These are phyloP conservation scores for Corylus heterophylla DNA, from an alignment of 306 rosid genomes.

Conservation along the genomic window DNA sequence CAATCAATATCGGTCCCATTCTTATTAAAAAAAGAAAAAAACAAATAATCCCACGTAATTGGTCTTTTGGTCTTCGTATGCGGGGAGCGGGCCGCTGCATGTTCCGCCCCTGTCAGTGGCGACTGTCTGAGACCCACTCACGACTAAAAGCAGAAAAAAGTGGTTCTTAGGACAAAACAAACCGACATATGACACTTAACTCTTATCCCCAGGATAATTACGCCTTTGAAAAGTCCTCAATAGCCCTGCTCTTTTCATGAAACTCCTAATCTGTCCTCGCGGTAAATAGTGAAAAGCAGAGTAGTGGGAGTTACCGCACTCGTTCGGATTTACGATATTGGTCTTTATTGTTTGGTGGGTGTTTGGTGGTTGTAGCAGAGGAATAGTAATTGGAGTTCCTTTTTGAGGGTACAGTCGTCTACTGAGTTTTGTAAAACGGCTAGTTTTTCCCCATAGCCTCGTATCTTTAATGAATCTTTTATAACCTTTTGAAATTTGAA, in stretches of 20 bases:
- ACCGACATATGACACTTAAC: slow-evolving; percentile 24
- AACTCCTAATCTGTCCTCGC: not conserved
- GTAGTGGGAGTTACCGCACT: not conserved
- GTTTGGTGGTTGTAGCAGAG: not conserved
- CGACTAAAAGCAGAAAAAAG: not conserved
- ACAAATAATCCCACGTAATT: not conserved
- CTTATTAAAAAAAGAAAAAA: too few species aligned
- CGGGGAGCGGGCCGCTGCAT: not conserved
- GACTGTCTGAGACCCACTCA: not conserved
- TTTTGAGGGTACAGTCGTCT: not conserved
- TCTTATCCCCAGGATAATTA: slow-evolving; percentile 8
- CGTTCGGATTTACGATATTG: not conserved
- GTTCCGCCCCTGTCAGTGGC: not conserved
- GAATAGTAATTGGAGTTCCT: not conserved
- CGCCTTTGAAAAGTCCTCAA: not conserved
- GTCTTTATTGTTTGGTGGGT: not conserved
- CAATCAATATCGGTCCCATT: too few species aligned
- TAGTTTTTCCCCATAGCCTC: not conserved
- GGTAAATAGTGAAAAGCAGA: too few species aligned
- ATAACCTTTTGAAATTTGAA: slow-evolving; percentile 15
- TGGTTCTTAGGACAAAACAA: slow-evolving; percentile 4
- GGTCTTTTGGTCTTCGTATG: not conserved
- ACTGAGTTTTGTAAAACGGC: not conserved
- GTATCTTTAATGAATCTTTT: slow-evolving; percentile 15
- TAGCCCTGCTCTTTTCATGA: not conserved